These are phyloP conservation scores for Babesia caballi DNA, from an alignment of 169 alveolate genomes.

Conservation along the genomic window DNA sequence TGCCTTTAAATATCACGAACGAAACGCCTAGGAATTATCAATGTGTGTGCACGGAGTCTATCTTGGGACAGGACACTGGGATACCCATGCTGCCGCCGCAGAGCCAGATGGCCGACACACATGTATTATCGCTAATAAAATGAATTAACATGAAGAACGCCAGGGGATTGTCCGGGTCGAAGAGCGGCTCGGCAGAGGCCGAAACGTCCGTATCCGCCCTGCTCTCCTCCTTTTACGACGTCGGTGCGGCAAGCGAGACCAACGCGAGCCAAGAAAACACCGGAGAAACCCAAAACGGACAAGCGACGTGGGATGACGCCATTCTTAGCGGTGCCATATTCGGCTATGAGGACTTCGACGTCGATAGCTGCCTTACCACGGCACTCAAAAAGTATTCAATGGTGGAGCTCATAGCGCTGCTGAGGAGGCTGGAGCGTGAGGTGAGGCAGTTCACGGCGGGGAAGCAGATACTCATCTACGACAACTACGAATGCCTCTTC, in stretches of 20 bases:
- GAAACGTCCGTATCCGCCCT: constrained; percentile 60
- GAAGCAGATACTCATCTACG: constrained; percentile 56
- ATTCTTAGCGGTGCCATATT: constrained; percentile 29
- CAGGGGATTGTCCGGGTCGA: neutral
- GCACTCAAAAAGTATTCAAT: constrained; percentile 46
- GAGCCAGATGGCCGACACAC: neutral
- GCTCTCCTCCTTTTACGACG: constrained; percentile 44
- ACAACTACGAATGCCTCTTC: constrained; percentile 66
- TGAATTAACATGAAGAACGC: neutral
- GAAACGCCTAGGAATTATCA: neutral
- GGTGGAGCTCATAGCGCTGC: constrained; percentile 37
- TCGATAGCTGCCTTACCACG: constrained; percentile 30
- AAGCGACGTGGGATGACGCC: constrained; percentile 8
- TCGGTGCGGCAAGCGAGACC: neutral
- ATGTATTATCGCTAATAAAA: neutral
- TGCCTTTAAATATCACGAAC: too few species aligned
- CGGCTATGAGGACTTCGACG: constrained; percentile 36
- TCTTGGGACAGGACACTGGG: neutral
- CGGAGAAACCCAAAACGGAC: neutral
- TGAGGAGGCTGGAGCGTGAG: constrained; percentile 60
- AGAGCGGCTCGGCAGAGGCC: neutral
- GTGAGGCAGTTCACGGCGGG: constrained; percentile 65
- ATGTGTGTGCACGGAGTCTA: neutral
- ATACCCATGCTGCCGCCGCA: neutral
- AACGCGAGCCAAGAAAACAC: neutral